Evolutionary conservation across 495 filamentous ascomycete species (phyloP).

Genomic region (Penicillium cosmopolitanum): DNA sequence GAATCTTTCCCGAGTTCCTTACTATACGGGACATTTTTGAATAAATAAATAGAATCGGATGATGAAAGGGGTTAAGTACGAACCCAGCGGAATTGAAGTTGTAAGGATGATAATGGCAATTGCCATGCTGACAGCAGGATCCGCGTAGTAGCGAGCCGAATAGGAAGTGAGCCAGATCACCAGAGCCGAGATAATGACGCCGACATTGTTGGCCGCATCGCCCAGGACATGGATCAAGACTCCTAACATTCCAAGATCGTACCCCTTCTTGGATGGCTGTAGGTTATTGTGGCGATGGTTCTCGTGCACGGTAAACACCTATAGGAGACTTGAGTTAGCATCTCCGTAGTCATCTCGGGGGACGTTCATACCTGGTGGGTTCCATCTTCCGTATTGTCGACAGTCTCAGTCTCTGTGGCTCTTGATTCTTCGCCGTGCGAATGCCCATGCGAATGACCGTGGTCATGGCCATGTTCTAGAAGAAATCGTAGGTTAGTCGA

Average conservation of each 20-base stretch:
- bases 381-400: background rate
- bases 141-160: slow-evolving; percentile 46
- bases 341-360: too few relatives aligned
- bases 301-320: slow-evolving; percentile 6
- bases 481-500: background rate
- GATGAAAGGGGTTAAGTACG: slow-evolving; percentile 27
- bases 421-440: slow-evolving; percentile 17
- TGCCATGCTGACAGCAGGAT: slow-evolving; percentile 48
- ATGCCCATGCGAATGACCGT: slow-evolving; percentile 26
- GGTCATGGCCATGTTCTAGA: slow-evolving; percentile 12
- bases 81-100: slow-evolving; percentile 44
- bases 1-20: slow-evolving; percentile 51
- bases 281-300: slow-evolving; percentile 13
- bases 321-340: too few relatives aligned
- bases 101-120: slow-evolving; percentile 51
- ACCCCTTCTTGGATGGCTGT: background rate
- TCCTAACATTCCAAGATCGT: slow-evolving; percentile 49
- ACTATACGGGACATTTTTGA: slow-evolving; percentile 20
- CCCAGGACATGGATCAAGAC: slow-evolving; percentile 52
- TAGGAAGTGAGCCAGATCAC: slow-evolving; percentile 47
- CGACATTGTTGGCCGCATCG: slow-evolving; percentile 51
- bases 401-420: slow-evolving; percentile 13
- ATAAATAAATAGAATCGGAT: background rate
- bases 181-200: slow-evolving; percentile 46
- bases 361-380: background rate